Conservation (phyloP, 2,329 filamentous ascomycete genomes). For the Cyanodermella asteris region DNA sequence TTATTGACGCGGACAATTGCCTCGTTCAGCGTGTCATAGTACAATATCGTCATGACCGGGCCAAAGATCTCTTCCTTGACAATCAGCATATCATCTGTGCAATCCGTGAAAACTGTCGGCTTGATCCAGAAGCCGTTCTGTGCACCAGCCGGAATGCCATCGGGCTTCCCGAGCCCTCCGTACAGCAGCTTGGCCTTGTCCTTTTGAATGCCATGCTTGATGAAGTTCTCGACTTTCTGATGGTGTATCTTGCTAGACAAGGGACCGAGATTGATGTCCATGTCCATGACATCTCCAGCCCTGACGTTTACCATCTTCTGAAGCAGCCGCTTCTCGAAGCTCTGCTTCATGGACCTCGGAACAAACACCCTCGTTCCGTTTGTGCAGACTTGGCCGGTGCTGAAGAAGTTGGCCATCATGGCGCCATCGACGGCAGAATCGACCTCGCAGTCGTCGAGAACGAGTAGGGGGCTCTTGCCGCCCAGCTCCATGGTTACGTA, state of each 20-base stretch:
- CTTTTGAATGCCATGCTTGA: constrained; percentile 47
- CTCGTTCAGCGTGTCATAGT: constrained; percentile 49
- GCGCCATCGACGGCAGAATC: constrained; percentile 69
- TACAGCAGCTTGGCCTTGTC: constrained; percentile 55
- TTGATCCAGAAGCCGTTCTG: constrained; percentile 58
- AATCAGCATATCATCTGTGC: constrained; percentile 62
- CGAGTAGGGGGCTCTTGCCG: constrained; percentile 61
- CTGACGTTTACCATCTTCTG: constrained; percentile 50
- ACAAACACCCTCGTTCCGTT: constrained; percentile 81
- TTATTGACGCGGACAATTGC: constrained; percentile 52
- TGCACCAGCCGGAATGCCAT: constrained; percentile 27
- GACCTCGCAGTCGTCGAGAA: constrained; percentile 59
- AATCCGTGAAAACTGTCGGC: constrained; percentile 71
- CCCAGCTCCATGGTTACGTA: constrained; percentile 84
- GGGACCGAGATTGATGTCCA: constrained; percentile 61
- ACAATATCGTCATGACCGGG: constrained; percentile 61
- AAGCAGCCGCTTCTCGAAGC: constrained; percentile 47
- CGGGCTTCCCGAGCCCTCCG: constrained; percentile 42
- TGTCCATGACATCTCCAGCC: constrained; percentile 49
- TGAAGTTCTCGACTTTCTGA: constrained; percentile 59
- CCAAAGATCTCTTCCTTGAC: constrained; percentile 73
- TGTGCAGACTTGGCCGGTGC: constrained; percentile 76
- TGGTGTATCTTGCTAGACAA: constrained; percentile 53
- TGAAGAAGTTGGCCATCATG: constrained; percentile 90
- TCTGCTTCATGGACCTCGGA: constrained; percentile 38